phyloP scores from a whole-genome alignment of 2,329 filamentous ascomycete species.

The Epichloe sylvatica region DNA sequence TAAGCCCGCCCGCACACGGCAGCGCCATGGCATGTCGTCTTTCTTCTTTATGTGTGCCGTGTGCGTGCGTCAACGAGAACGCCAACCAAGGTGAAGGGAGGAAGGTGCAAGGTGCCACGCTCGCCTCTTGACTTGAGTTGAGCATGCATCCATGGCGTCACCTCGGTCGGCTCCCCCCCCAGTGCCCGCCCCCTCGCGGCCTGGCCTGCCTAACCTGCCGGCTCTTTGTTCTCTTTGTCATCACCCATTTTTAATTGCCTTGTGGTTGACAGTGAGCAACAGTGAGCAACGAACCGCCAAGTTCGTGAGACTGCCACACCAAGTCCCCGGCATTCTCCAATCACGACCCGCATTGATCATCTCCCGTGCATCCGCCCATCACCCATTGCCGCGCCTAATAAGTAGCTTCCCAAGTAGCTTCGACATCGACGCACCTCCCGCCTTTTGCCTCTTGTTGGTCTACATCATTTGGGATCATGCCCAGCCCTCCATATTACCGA shows the following conservation, averaged over 20 bases:
- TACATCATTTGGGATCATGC: slow-evolving; percentile 1
- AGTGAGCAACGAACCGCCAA: neutral
- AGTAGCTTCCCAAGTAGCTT: neutral
- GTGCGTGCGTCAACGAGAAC: no score
- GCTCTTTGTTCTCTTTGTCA: no score
- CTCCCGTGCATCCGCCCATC: neutral
- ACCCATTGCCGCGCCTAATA: slow-evolving; percentile 1
- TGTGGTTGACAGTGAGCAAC: neutral
- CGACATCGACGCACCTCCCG: neutral
- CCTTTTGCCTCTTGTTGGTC: neutral
- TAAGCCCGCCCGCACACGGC: neutral
- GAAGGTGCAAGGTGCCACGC: no score
- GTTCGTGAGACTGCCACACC: neutral
- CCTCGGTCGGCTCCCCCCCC: no score
- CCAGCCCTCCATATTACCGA: neutral
- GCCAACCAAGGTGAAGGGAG: no score
- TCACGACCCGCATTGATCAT: slow-evolving; percentile 1
- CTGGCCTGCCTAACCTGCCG: no score
- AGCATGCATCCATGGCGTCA: no score
- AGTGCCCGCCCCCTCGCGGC: no score
- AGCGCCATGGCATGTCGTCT: neutral
- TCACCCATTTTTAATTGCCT: neutral
- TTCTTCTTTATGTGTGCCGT: no score
- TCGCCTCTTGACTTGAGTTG: no score
- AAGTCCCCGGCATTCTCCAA: slow-evolving; percentile 3